A percentile compares a stretch with the other conserved stretches of the same genome.
These are phyloP conservation scores for Ustilago nuda DNA, from an alignment of 1,284 basidiomycete genomes.

Conservation along the genomic window DNA sequence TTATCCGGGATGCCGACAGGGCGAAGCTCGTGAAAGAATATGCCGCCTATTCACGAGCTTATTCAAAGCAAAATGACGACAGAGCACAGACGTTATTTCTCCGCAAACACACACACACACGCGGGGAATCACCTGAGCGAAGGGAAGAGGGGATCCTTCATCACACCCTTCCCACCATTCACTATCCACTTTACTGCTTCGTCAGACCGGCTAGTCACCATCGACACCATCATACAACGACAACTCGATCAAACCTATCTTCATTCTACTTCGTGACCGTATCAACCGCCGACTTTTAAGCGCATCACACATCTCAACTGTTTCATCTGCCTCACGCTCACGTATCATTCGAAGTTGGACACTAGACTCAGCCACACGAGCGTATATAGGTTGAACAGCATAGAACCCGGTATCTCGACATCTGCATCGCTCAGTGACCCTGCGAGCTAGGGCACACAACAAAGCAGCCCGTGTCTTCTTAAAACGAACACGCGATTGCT, in stretches of 20 bases:
- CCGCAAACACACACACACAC: not conserved
- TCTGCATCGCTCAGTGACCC: not conserved
- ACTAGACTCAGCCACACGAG: too few relatives aligned
- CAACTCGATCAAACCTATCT: too few relatives aligned
- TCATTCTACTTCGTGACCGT: too few relatives aligned
- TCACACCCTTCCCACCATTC: too few relatives aligned
- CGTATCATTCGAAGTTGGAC: not conserved
- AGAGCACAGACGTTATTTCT: not conserved
- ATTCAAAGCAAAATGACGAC: slow-evolving; percentile 2
- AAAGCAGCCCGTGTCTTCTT: not conserved
- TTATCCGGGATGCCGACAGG: too few relatives aligned
- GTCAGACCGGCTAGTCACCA: not conserved
- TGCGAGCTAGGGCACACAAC: not conserved
- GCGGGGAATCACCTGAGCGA: not conserved
- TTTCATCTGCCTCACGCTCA: not conserved
- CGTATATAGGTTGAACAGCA: too few relatives aligned
- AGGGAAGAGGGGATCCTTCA: not conserved
- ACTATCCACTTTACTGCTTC: too few relatives aligned
- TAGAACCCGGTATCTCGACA: too few relatives aligned
- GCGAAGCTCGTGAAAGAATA: too few relatives aligned
- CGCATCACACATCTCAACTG: not conserved
- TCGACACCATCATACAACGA: not conserved
- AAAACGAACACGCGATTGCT: not conserved
- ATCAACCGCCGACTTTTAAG: too few relatives aligned
- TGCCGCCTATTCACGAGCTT: too few relatives aligned